Evolutionary conservation across 768 basidiomycete species (phyloP).

Genomic region (Steccherinum ochraceum): DNA sequence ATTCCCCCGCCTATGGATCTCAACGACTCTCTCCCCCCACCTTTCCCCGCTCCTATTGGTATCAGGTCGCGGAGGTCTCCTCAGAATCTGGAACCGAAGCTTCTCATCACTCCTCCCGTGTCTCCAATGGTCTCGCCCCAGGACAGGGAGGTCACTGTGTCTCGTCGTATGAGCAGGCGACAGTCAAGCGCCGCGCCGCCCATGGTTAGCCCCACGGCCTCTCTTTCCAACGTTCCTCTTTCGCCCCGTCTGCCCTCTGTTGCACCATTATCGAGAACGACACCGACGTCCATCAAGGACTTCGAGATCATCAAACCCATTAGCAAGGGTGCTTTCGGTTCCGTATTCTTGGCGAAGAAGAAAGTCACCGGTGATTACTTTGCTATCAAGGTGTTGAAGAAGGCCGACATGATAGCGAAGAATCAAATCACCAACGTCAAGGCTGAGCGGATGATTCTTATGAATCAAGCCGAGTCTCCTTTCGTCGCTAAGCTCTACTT

Average conservation of each 20-base stretch:
- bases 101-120: slow-evolving; percentile 68
- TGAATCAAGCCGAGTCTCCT: slow-evolving; percentile 98
- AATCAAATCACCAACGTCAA: slow-evolving; percentile 99
- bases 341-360: slow-evolving; percentile 98
- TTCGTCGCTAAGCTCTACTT: slow-evolving; percentile 98
- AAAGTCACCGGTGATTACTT: slow-evolving; percentile 97
- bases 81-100: slow-evolving; percentile 59
- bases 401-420: slow-evolving; percentile 99
- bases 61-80: slow-evolving; percentile 62
- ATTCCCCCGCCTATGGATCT: slow-evolving; percentile 64
- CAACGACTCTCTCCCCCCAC: slow-evolving; percentile 35
- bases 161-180: slow-evolving; percentile 58
- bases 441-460: slow-evolving; percentile 98
- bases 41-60: slow-evolving; percentile 18
- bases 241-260: slow-evolving; percentile 84
- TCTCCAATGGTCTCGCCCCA: slow-evolving; percentile 55
- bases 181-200: slow-evolving; percentile 57
- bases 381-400: slow-evolving; percentile 99
- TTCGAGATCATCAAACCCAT: slow-evolving; percentile 99
- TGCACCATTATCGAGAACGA: slow-evolving; percentile 71
- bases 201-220: slow-evolving; percentile 48
- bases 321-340: slow-evolving; percentile 97
- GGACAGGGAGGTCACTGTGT: slow-evolving; percentile 30
- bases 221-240: slow-evolving; percentile 41
- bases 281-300: slow-evolving; percentile 92